Evolutionary conservation across 306 rosid species (phyloP), one percentile per base, ranked within the genome.

Genomic region (Cucurbita argyrosperma): DNA sequence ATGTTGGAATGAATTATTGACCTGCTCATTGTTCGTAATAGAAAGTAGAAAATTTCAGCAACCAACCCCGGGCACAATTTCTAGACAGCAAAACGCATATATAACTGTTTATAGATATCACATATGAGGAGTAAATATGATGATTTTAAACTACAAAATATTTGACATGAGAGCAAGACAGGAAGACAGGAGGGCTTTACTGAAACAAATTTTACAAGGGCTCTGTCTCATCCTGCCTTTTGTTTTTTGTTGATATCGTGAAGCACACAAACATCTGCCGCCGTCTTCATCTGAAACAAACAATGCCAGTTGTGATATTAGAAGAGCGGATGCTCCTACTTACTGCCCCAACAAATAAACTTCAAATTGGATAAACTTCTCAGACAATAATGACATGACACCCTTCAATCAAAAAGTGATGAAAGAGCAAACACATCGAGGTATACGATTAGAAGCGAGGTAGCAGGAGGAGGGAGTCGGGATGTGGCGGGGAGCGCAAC

Each of bases 251-350:
- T 81, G 45, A 84, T 87, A 76, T 91, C 97, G 74, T 87, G 79
- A 76, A 91, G 90, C 76, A 80, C 90, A 42, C 97, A 89, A 42
- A 69, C 82, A 75, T 91, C 97, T 35, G 96, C 88, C 15, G 97
- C 97, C 6, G 97, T 87, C 86, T 91, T 91, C 89, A 91, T 82
- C 97, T 89, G 96, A 77, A 82, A 65, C 78, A 55, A 72, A 46
- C 68, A 76, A 13, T 21, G 0, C 57, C 45, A 45, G 10, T 74
- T 74, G 19, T 26, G 4, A 13, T 54, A 18, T 72, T 72, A 72
- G 35, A 72, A 53, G 16, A 35, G 18, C 18, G 9, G 43, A 14
- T 35, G 64, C 40, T 30, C 35, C 35, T 58, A 58, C 18, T 59
- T 9, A 5, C 40, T 10, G 3, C 8, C 18, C 43, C 12, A 59